These are phyloP conservation scores for Ceratocystis lukuohia DNA, from an alignment of 2,329 filamentous ascomycete species.

Conservation along the genomic window DNA sequence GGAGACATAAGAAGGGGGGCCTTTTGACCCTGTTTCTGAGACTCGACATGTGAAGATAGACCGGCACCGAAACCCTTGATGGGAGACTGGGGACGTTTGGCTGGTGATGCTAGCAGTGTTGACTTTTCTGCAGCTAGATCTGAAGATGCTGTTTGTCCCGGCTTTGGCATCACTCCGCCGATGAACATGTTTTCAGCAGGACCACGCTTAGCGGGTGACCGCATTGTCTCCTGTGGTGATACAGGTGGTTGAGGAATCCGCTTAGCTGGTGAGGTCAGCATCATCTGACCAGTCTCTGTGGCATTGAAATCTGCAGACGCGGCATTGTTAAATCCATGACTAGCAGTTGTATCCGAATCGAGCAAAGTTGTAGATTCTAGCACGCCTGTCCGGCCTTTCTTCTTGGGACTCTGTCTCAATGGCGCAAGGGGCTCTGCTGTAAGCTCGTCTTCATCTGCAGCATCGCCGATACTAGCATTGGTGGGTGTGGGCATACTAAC, in stretches of 20 bases:
- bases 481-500: slow-evolving; percentile 51
- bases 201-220: slow-evolving; percentile 41
- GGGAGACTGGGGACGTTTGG: slow-evolving; percentile 37
- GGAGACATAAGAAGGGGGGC: slow-evolving; percentile 39
- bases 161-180: slow-evolving; percentile 17
- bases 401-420: slow-evolving; percentile 43
- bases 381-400: slow-evolving; percentile 23
- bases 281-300: slow-evolving; percentile 20
- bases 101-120: slow-evolving; percentile 36
- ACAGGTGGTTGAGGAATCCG: slow-evolving; percentile 30
- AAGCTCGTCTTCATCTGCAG: slow-evolving; percentile 37
- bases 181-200: slow-evolving; percentile 30
- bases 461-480: background rate
- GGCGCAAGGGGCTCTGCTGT: slow-evolving; percentile 38
- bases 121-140: slow-evolving; percentile 27
- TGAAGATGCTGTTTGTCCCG: slow-evolving; percentile 23
- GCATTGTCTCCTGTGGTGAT: slow-evolving; percentile 43
- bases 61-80: slow-evolving; percentile 29
- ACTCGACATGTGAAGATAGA: slow-evolving; percentile 17
- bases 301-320: background rate
- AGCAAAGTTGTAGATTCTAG: background rate
- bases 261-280: slow-evolving; percentile 43
- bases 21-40: slow-evolving; percentile 30
- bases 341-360: background rate
- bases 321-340: background rate